A percentile compares a stretch with the other conserved stretches of the same genome.
Conservation (phyloP, 2,329 filamentous ascomycete species). For the Aspergillus felis region DNA sequence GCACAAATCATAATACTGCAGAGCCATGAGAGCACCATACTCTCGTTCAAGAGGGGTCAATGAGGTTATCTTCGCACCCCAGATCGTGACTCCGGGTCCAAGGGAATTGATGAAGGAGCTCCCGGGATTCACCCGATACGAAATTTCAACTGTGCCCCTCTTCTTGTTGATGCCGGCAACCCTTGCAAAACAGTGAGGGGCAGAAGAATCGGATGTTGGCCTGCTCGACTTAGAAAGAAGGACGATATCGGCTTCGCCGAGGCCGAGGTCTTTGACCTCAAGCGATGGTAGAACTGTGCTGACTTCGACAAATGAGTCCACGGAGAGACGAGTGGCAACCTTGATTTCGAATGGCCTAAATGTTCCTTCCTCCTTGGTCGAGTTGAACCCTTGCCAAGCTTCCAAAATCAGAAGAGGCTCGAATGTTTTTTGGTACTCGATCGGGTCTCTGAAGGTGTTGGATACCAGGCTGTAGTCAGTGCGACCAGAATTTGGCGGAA, state of each 20-base stretch:
- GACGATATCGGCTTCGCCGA: slow-evolving; percentile 84
- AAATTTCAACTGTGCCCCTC: slow-evolving; percentile 75
- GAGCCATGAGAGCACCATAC: slow-evolving; percentile 82
- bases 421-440: slow-evolving; percentile 83
- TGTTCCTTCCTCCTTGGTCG: slow-evolving; percentile 79
- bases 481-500: slow-evolving; percentile 69
- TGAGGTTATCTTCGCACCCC: slow-evolving; percentile 80
- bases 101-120: slow-evolving; percentile 63
- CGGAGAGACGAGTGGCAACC: slow-evolving; percentile 78
- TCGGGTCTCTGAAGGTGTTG: slow-evolving; percentile 70
- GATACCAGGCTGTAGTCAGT: slow-evolving; percentile 72
- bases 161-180: slow-evolving; percentile 78
- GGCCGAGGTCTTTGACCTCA: slow-evolving; percentile 66
- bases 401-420: slow-evolving; percentile 86
- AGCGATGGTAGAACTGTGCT: slow-evolving; percentile 72
- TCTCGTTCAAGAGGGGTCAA: slow-evolving; percentile 94
- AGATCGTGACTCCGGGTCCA: slow-evolving; percentile 64
- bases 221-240: slow-evolving; percentile 71
- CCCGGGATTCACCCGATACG: slow-evolving; percentile 72
- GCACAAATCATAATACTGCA: slow-evolving; percentile 95
- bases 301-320: slow-evolving; percentile 90
- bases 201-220: slow-evolving; percentile 62
- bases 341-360: slow-evolving; percentile 82
- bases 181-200: slow-evolving; percentile 79
- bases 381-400: slow-evolving; percentile 92